Conservation (phyloP, 345 rosid genomes). For the Gossypium arboreum region DNA sequence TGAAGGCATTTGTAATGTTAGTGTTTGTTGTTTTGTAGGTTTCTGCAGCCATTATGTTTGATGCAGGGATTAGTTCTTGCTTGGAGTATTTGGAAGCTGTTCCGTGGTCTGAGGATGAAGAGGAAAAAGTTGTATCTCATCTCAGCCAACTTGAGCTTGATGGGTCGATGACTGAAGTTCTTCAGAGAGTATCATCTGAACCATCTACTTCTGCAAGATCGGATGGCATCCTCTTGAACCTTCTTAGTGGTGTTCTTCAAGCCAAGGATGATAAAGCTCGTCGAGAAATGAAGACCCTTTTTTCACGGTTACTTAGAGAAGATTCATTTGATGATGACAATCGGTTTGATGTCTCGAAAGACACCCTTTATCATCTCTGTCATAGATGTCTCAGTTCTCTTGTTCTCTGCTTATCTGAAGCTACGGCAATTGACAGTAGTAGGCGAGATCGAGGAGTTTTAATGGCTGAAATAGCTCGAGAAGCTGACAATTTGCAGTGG, state of each 20-base stretch:
- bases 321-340: slow-evolving; percentile 40
- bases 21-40: slow-evolving; percentile 42
- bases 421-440: slow-evolving; percentile 41
- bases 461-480: slow-evolving; percentile 82
- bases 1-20: neutral
- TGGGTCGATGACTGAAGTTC: slow-evolving; percentile 47
- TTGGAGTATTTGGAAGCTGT: slow-evolving; percentile 85
- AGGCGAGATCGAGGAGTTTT: slow-evolving; percentile 58
- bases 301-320: slow-evolving; percentile 66
- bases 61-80: slow-evolving; percentile 63
- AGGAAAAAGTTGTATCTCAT: slow-evolving; percentile 54
- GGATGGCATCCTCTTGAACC: slow-evolving; percentile 64
- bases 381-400: slow-evolving; percentile 76
- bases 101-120: slow-evolving; percentile 89
- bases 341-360: slow-evolving; percentile 55
- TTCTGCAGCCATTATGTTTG: slow-evolving; percentile 71
- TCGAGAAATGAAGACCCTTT: slow-evolving; percentile 73
- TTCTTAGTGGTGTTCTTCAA: slow-evolving; percentile 63
- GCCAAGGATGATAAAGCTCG: slow-evolving; percentile 91
- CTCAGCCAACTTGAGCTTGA: slow-evolving; percentile 68
- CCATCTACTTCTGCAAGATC: slow-evolving; percentile 48
- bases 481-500: slow-evolving; percentile 91
- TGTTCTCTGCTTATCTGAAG: slow-evolving; percentile 76
- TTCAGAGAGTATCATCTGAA: slow-evolving; percentile 70
- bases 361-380: slow-evolving; percentile 67